phyloP scores from a whole-genome alignment of 345 rosid species.

The Turnera subulata region DNA sequence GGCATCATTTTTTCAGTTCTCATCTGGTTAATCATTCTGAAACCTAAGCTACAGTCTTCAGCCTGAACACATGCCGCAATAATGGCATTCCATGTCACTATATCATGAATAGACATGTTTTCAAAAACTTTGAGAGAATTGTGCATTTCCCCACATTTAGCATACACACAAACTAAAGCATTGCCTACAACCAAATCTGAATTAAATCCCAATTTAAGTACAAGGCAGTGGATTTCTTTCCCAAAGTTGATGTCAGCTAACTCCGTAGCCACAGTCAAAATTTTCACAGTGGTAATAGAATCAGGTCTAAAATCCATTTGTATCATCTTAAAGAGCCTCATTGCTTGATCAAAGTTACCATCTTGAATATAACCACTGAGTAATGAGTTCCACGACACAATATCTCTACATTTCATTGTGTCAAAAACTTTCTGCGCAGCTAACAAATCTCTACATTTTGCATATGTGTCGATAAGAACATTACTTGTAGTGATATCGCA shows the following conservation, averaged over 20 bases:
- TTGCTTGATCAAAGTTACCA: slow-evolving; percentile 35
- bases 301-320: slow-evolving; percentile 39
- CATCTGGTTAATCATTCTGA: slow-evolving; percentile 42
- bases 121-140: slow-evolving; percentile 43
- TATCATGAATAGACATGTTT: slow-evolving; percentile 39
- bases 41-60: slow-evolving; percentile 44
- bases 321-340: slow-evolving; percentile 45
- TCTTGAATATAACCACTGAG: slow-evolving; percentile 44
- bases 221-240: slow-evolving; percentile 43
- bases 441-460: slow-evolving; percentile 46
- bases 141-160: slow-evolving; percentile 42
- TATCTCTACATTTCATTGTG: slow-evolving; percentile 41
- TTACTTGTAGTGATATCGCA: slow-evolving; percentile 40
- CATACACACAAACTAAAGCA: slow-evolving; percentile 58
- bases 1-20: slow-evolving; percentile 36
- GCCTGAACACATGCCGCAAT: slow-evolving; percentile 48
- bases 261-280: slow-evolving; percentile 38
- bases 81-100: slow-evolving; percentile 60
- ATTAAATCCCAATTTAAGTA: slow-evolving; percentile 39
- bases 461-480: slow-evolving; percentile 53
- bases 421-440: slow-evolving; percentile 47
- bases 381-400: slow-evolving; percentile 64
- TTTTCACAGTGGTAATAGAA: slow-evolving; percentile 43
- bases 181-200: slow-evolving; percentile 41
- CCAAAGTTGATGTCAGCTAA: slow-evolving; percentile 36